Conservation (phyloP, 129 eudicot genomes). For the Flaveria bidentis region DNA sequence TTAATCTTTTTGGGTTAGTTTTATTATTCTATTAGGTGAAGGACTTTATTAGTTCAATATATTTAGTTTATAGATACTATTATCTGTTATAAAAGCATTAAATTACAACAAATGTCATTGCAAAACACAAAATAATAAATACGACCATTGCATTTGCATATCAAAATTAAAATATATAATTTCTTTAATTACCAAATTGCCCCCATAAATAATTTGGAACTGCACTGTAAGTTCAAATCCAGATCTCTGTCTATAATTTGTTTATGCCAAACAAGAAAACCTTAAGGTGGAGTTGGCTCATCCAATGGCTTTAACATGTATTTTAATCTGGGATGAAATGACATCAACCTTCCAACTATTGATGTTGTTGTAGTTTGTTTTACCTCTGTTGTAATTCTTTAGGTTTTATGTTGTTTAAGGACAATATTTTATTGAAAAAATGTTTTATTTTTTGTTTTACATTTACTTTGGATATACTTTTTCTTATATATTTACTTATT, state of each 20-base stretch:
- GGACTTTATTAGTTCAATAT: too few species aligned
- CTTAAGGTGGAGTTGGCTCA: background rate
- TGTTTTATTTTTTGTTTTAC: background rate
- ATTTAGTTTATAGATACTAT: too few species aligned
- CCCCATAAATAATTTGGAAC: background rate
- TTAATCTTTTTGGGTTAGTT: background rate
- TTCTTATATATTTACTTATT: background rate
- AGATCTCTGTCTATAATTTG: background rate
- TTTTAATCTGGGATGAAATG: background rate
- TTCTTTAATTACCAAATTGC: background rate
- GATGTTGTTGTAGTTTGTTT: slow-evolving; percentile 1
- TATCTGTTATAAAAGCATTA: background rate
- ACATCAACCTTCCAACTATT: background rate
- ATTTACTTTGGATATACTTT: background rate
- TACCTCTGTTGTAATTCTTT: background rate
- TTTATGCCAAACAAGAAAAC: background rate
- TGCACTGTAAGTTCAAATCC: background rate
- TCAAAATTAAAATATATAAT: background rate
- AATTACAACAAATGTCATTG: background rate
- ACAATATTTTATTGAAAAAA: background rate
- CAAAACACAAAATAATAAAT: background rate
- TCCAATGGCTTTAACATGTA: background rate
- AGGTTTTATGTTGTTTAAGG: background rate
- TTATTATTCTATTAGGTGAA: background rate
- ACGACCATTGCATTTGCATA: background rate